These are phyloP conservation scores for Geranium brycei DNA, from an alignment of 345 rosid species.

Conservation along the genomic window DNA sequence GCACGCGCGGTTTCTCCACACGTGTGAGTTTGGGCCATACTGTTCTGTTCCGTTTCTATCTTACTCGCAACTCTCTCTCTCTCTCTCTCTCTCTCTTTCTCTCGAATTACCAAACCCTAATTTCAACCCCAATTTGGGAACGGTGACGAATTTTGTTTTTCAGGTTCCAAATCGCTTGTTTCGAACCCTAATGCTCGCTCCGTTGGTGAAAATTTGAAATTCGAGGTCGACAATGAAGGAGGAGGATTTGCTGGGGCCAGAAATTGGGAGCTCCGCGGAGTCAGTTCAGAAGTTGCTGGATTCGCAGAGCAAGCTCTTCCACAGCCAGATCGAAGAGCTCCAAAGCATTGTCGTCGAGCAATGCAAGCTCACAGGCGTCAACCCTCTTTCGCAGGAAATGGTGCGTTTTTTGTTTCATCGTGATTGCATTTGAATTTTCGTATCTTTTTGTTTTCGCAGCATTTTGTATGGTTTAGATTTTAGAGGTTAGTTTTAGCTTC, in stretches of 20 bases:
- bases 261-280: slow-evolving; percentile 56
- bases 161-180: background rate
- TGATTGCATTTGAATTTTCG: background rate
- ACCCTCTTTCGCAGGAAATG: slow-evolving; percentile 98
- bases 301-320: slow-evolving; percentile 65
- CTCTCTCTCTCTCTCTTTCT: background rate
- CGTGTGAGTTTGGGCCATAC: background rate
- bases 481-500: background rate
- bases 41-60: slow-evolving; percentile 3
- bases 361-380: slow-evolving; percentile 92
- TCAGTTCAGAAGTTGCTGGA: slow-evolving; percentile 47
- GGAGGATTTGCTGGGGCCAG: slow-evolving; percentile 29
- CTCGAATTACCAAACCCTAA: slow-evolving; percentile 22
- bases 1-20: background rate
- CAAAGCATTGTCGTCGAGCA: slow-evolving; percentile 66
- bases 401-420: slow-evolving; percentile 23
- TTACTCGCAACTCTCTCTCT: background rate
- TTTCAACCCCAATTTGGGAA: slow-evolving; percentile 14
- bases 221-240: slow-evolving; percentile 33
- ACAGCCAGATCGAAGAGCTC: slow-evolving; percentile 75
- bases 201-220: slow-evolving; percentile 19
- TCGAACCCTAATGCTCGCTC: slow-evolving; percentile 16
- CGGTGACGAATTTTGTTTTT: background rate
- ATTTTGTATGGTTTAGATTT: background rate
- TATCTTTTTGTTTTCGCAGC: background rate